These are phyloP conservation scores for Penicillium malachiteum DNA, from an alignment of 495 filamentous ascomycete genomes.

Conservation along the genomic window DNA sequence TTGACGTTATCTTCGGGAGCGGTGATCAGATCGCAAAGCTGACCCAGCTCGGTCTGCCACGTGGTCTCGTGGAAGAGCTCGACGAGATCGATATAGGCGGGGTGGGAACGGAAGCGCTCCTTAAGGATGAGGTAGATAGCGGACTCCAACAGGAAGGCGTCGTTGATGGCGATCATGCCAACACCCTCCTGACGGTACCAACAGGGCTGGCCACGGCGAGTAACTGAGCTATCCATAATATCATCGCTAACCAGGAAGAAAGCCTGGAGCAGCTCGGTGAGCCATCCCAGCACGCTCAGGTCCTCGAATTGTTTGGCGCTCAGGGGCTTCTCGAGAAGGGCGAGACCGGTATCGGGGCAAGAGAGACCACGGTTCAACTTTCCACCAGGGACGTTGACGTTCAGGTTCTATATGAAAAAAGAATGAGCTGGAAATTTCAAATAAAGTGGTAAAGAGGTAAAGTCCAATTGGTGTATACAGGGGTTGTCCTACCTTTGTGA, in stretches of 20 bases:
- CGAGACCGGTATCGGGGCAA: conserved; percentile 81
- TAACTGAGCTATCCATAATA: conserved; percentile 95
- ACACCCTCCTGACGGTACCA: conserved; percentile 90
- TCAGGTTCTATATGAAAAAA: conserved; percentile 57
- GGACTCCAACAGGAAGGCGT: conserved; percentile 92
- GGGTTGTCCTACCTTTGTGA: conserved; percentile 62
- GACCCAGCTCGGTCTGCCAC: conserved; percentile 91
- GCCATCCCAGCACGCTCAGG: conserved; percentile 85
- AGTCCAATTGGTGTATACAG: background rate
- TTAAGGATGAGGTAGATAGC: conserved; percentile 88
- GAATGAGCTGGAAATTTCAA: too few species aligned
- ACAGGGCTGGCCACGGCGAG: conserved; percentile 87
- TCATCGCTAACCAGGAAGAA: conserved; percentile 99
- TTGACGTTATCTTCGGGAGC: conserved; percentile 88
- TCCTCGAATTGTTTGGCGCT: conserved; percentile 79
- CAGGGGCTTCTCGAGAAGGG: conserved; percentile 73
- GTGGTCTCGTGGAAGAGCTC: conserved; percentile 95
- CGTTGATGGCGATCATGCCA: conserved; percentile 95
- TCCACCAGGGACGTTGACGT: conserved; percentile 85
- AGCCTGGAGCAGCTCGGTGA: conserved; percentile 95
- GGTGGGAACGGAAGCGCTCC: conserved; percentile 85
- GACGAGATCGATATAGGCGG: conserved; percentile 81
- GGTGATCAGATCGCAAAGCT: conserved; percentile 90
- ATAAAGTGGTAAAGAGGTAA: too few species aligned
- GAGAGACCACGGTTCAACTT: conserved; percentile 99